phyloP scores from a whole-genome alignment of 805 yeast genomes.

The Saturnispora mendoncae region DNA sequence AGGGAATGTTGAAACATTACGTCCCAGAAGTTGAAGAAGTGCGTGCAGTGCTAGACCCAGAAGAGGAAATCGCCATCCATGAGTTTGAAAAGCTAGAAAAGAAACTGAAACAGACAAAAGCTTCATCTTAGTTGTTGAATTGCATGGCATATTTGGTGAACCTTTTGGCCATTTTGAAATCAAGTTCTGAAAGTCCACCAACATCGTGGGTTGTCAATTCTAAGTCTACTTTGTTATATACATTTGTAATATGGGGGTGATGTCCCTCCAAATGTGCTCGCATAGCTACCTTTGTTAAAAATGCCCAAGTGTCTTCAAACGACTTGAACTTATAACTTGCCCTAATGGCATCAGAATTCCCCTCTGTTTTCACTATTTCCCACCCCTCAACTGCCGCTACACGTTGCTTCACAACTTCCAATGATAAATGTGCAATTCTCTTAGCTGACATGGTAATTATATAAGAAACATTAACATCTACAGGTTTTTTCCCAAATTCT shows the following conservation, averaged over 20 bases:
- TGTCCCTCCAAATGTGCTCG: constrained; percentile 52
- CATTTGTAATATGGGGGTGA: constrained; percentile 61
- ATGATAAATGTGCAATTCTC: constrained; percentile 24
- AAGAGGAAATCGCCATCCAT: constrained; percentile 52
- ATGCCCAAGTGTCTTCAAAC: constrained; percentile 61
- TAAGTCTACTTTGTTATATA: constrained; percentile 50
- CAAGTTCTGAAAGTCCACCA: constrained; percentile 43
- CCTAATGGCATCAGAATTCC: constrained; percentile 18
- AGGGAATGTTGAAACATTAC: constrained; percentile 61
- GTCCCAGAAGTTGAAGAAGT: constrained; percentile 60
- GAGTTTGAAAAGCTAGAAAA: constrained; percentile 78
- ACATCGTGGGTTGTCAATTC: constrained; percentile 60
- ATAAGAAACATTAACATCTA: not conserved
- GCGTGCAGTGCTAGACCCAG: constrained; percentile 31
- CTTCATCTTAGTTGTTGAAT: not conserved
- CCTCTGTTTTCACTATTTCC: constrained; percentile 3
- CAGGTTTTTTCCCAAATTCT: too few relatives aligned
- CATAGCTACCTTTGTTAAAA: constrained; percentile 48
- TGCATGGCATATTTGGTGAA: constrained; percentile 31
- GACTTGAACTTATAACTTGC: constrained; percentile 33
- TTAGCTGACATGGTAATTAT: constrained; percentile 19
- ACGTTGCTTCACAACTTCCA: constrained; percentile 16
- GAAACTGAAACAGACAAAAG: constrained; percentile 31
- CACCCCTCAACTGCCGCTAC: constrained; percentile 14
- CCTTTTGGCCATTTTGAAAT: constrained; percentile 46